phyloP scores from a whole-genome alignment of 176 grass and related monocot genomes.

The Canna indica region DNA sequence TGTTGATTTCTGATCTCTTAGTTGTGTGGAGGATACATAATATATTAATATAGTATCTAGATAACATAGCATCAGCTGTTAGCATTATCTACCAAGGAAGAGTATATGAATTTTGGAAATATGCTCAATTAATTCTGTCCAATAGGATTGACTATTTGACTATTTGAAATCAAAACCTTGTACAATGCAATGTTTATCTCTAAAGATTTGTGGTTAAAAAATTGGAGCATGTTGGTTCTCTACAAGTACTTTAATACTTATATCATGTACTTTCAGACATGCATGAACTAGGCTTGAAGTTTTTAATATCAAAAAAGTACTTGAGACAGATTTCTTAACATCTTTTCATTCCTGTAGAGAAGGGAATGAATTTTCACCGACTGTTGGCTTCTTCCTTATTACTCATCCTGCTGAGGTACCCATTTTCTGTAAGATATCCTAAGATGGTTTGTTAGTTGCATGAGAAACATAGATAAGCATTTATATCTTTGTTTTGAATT shows the following conservation, averaged over 20 bases:
- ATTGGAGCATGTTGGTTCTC: not conserved
- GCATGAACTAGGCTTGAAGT: not conserved
- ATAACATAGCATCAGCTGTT: not conserved
- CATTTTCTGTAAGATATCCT: too few relatives aligned
- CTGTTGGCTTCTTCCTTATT: constrained; percentile 52
- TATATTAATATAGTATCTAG: not conserved
- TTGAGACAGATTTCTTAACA: not conserved
- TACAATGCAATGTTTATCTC: not conserved
- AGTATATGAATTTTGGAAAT: not conserved
- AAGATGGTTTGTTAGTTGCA: not conserved
- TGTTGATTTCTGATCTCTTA: not conserved
- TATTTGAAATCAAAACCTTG: not conserved
- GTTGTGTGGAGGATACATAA: too few relatives aligned
- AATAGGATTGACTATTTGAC: not conserved
- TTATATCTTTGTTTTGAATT: too few relatives aligned
- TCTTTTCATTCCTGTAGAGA: constrained; percentile 33
- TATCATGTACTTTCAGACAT: not conserved
- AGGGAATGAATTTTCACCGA: constrained; percentile 62
- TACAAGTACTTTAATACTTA: not conserved
- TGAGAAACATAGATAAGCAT: not conserved
- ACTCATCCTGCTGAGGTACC: constrained; percentile 56
- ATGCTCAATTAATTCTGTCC: not conserved
- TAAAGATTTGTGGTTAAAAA: not conserved
- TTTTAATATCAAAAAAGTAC: not conserved
- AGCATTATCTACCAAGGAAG: not conserved